Percentiles rank a stretch among this genome's conserved stretches.
Evolutionary conservation across 2,329 filamentous ascomycete genomes (phyloP).

Genomic region (Pseudogymnoascus sp.): DNA sequence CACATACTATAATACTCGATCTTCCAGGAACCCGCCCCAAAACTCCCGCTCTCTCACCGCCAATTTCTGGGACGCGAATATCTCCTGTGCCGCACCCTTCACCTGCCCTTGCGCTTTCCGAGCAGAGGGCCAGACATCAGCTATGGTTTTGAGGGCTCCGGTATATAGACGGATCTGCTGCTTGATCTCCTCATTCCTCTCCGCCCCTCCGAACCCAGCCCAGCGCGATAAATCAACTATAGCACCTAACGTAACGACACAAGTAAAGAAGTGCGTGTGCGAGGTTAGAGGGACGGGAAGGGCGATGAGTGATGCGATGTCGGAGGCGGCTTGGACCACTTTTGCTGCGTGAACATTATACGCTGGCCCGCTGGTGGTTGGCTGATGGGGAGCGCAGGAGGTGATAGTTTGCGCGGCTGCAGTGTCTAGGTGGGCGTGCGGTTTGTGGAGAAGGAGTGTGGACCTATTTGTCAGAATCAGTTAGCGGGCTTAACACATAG

Average conservation of each 20-base stretch:
- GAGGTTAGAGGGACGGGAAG: constrained; percentile 64
- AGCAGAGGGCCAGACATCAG: constrained; percentile 25
- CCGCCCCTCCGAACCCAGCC: constrained; percentile 34
- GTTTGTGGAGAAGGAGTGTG: constrained; percentile 69
- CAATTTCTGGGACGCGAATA: constrained; percentile 37
- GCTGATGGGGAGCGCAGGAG: constrained; percentile 52
- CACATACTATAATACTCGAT: constrained; percentile 26
- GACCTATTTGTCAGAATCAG: neutral
- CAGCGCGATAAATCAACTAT: constrained; percentile 79
- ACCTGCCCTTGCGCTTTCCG: constrained; percentile 69
- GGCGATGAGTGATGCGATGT: constrained; percentile 67
- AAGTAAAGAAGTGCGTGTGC: constrained; percentile 80
- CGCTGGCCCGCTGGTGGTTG: constrained; percentile 19
- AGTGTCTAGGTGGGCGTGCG: constrained; percentile 65
- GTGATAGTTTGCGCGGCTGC: constrained; percentile 50
- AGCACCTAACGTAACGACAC: constrained; percentile 69
- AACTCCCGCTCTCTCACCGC: constrained; percentile 22
- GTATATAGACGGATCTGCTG: constrained; percentile 72
- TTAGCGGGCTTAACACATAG: neutral
- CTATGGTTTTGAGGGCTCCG: constrained; percentile 25
- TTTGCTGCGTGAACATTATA: constrained; percentile 60
- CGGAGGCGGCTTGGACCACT: constrained; percentile 70
- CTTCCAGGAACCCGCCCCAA: constrained; percentile 24
- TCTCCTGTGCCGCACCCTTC: constrained; percentile 70
- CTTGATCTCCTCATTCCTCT: constrained; percentile 54